Percentiles rank a stretch among this genome's conserved stretches.
Evolutionary conservation across 1,284 basidiomycete species (phyloP).

Genomic region (Rhizoctonia solani): DNA sequence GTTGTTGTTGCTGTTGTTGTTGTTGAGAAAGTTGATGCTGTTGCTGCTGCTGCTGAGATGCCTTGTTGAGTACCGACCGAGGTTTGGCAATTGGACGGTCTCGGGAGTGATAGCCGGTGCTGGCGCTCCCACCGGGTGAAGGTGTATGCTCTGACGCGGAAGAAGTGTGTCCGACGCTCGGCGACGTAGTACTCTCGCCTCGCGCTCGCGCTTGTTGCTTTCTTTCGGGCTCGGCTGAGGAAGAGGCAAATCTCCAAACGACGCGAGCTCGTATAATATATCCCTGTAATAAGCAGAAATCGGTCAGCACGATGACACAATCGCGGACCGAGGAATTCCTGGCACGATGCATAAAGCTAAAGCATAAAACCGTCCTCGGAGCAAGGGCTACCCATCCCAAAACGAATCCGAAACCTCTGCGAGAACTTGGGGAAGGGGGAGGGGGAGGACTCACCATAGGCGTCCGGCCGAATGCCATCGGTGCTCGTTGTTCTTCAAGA

Average conservation of each 20-base stretch:
- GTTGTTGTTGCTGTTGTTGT: slow-evolving; percentile 15
- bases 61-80: slow-evolving; percentile 18
- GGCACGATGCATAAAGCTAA: too few relatives aligned
- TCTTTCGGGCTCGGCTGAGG: slow-evolving; percentile 55
- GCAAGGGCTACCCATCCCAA: too few relatives aligned
- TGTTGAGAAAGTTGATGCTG: not conserved
- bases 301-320: slow-evolving; percentile 28
- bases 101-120: too few relatives aligned
- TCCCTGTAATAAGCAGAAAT: slow-evolving; percentile 58
- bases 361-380: too few relatives aligned
- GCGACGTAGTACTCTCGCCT: slow-evolving; percentile 51
- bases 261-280: slow-evolving; percentile 67
- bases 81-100: slow-evolving; percentile 25
- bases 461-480: slow-evolving; percentile 57
- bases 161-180: not conserved
- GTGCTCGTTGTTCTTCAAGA: slow-evolving; percentile 58
- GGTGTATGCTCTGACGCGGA: slow-evolving; percentile 22
- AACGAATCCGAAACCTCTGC: not conserved
- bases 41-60: not conserved
- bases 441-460: slow-evolving; percentile 47
- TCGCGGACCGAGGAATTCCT: too few relatives aligned
- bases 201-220: slow-evolving; percentile 62
- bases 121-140: slow-evolving; percentile 22
- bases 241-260: slow-evolving; percentile 65
- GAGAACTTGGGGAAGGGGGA: slow-evolving; percentile 7